Percentiles rank a stretch among this genome's conserved stretches.
Evolutionary conservation across 768 basidiomycete species (phyloP).

Genomic region (Clathrus columnatus): DNA sequence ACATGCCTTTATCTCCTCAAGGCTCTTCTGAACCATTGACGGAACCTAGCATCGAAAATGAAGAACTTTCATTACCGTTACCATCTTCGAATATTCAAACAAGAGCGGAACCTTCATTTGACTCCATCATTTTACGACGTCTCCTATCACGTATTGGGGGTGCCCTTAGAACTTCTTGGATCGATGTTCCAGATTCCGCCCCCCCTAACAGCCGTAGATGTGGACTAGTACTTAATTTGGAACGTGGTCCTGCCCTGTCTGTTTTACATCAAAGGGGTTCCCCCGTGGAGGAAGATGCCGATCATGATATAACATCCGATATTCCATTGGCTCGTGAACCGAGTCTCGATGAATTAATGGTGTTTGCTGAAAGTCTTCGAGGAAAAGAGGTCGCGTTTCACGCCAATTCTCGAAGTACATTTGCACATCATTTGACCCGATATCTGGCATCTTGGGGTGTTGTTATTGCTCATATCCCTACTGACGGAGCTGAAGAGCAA

Average conservation of each 20-base stretch:
- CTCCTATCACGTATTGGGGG: slow-evolving; percentile 55
- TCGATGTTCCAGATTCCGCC: not conserved
- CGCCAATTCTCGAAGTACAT: slow-evolving; percentile 78
- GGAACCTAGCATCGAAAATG: not conserved
- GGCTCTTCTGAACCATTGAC: slow-evolving; percentile 12
- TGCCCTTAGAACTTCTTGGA: slow-evolving; percentile 21
- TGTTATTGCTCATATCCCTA: slow-evolving; percentile 70
- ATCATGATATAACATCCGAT: slow-evolving; percentile 35
- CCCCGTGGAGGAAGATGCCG: slow-evolving; percentile 37
- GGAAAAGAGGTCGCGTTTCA: slow-evolving; percentile 80
- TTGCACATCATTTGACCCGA: slow-evolving; percentile 87
- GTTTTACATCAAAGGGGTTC: slow-evolving; percentile 31
- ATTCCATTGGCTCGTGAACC: slow-evolving; percentile 59
- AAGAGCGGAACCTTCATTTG: slow-evolving; percentile 34
- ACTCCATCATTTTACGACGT: slow-evolving; percentile 47
- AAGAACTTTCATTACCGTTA: not conserved
- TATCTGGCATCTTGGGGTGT: slow-evolving; percentile 94
- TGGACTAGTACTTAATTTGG: slow-evolving; percentile 57
- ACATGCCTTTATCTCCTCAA: slow-evolving; percentile 13
- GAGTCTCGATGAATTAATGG: slow-evolving; percentile 63
- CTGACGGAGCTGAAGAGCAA: slow-evolving; percentile 20
- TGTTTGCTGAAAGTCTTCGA: slow-evolving; percentile 74
- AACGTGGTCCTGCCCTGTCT: slow-evolving; percentile 43
- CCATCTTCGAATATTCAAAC: slow-evolving; percentile 9
- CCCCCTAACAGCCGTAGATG: slow-evolving; percentile 49